Percentiles rank a stretch among this genome's conserved stretches.
Evolutionary conservation across 1,284 basidiomycete genomes (phyloP).

Genomic region (Fistulinella staudtii): DNA sequence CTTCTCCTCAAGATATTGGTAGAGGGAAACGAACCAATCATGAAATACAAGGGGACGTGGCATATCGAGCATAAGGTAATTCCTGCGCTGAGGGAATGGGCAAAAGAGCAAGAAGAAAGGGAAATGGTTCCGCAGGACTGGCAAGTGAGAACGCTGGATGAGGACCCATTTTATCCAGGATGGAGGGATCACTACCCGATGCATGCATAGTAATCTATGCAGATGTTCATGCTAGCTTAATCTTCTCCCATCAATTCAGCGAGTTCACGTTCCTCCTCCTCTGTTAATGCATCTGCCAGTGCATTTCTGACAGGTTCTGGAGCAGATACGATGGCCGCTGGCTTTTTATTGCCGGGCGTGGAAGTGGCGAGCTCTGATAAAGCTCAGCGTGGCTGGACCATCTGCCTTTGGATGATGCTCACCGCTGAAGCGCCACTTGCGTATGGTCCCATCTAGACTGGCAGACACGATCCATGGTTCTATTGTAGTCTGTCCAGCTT

Average conservation of each 20-base stretch:
- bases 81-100: slow-evolving; percentile 44
- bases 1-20: slow-evolving; percentile 40
- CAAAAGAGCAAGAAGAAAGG: slow-evolving; percentile 43
- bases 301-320: too few relatives aligned
- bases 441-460: slow-evolving; percentile 80
- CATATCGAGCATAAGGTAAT: slow-evolving; percentile 42
- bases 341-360: too few relatives aligned
- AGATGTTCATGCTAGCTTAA: slow-evolving; percentile 10
- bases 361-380: slow-evolving; percentile 53
- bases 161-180: slow-evolving; percentile 48
- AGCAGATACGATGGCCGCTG: too few relatives aligned
- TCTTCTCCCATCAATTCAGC: slow-evolving; percentile 72
- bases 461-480: slow-evolving; percentile 80
- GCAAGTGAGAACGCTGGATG: slow-evolving; percentile 45
- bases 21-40: slow-evolving; percentile 37
- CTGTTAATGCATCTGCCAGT: slow-evolving; percentile 54
- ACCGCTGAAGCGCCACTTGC: slow-evolving; percentile 79
- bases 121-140: slow-evolving; percentile 44
- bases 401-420: slow-evolving; percentile 31
- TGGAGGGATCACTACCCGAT: slow-evolving; percentile 32
- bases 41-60: slow-evolving; percentile 43
- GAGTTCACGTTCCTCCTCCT: slow-evolving; percentile 77
- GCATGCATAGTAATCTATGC: slow-evolving; percentile 9
- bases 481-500: slow-evolving; percentile 42
- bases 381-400: too few relatives aligned